phyloP scores from a whole-genome alignment of 106 monocot genomes.

The Vanilla planifolia region DNA sequence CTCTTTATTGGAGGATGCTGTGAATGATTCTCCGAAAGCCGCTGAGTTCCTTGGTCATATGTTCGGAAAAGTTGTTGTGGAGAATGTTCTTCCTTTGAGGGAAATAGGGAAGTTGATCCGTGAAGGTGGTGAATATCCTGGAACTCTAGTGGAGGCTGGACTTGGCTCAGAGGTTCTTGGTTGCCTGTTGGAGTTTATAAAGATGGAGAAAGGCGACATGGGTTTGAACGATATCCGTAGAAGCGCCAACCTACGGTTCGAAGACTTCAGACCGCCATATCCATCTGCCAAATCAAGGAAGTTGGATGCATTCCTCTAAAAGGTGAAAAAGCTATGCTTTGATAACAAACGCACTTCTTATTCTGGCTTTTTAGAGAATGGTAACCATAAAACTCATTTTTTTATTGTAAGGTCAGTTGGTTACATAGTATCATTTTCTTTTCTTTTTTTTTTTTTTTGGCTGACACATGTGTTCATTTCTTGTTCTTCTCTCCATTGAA shows the following conservation, averaged over 20 bases:
- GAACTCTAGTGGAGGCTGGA: conserved; percentile 49
- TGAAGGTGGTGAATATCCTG: conserved; percentile 83
- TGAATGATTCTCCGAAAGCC: conserved; percentile 89
- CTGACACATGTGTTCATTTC: conserved; percentile 10
- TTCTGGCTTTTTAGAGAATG: neutral
- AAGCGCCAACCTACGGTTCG: conserved; percentile 35
- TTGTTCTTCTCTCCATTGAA: neutral
- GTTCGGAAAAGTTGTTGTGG: conserved; percentile 51
- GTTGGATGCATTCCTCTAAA: conserved; percentile 63
- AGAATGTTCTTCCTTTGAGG: conserved; percentile 38
- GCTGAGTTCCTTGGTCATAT: conserved; percentile 77
- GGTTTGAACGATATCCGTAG: conserved; percentile 33
- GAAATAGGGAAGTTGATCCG: conserved; percentile 59
- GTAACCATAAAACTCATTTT: neutral
- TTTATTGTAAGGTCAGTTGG: neutral
- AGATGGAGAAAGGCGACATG: conserved; percentile 57
- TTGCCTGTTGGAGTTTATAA: conserved; percentile 50
- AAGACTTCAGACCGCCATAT: conserved; percentile 48
- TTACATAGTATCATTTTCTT: too few relatives aligned
- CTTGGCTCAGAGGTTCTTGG: conserved; percentile 69
- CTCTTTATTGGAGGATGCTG: conserved; percentile 60
- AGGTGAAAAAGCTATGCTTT: neutral
- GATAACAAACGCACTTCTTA: neutral
- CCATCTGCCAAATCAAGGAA: conserved; percentile 27
- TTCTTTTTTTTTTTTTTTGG: neutral